These are phyloP conservation scores for Parsonsia alboflavescens DNA, from an alignment of 257 asterid species.

Conservation along the genomic window DNA sequence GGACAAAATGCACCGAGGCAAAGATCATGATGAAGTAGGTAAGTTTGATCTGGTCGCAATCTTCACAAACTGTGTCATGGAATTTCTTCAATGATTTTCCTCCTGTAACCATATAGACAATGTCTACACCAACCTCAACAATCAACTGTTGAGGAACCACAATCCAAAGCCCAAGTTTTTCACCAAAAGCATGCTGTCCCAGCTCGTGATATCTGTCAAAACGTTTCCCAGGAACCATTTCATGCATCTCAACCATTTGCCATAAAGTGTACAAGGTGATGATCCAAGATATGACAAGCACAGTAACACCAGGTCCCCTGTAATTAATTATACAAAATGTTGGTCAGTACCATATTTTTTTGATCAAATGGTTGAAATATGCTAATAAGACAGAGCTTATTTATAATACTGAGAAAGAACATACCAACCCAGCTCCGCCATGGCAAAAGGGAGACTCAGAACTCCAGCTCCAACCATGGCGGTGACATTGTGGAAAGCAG, in stretches of 20 bases:
- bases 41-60: conserved; percentile 51
- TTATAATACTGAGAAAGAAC: background rate
- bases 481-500: conserved; percentile 50
- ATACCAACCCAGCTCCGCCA: conserved; percentile 47
- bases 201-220: conserved; percentile 88
- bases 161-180: conserved; percentile 78
- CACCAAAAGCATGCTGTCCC: conserved; percentile 88
- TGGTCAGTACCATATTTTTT: background rate
- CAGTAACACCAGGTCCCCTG: conserved; percentile 82
- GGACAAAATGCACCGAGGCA: conserved; percentile 88
- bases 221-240: conserved; percentile 90
- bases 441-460: conserved; percentile 45
- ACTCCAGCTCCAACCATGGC: conserved; percentile 57
- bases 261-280: conserved; percentile 74
- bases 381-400: too few relatives aligned
- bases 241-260: conserved; percentile 99
- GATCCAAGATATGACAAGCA: conserved; percentile 73
- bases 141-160: conserved; percentile 86
- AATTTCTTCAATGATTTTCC: conserved; percentile 70
- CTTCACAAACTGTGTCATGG: conserved; percentile 47
- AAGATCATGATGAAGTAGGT: conserved; percentile 81
- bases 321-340: background rate
- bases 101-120: conserved; percentile 92
- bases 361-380: too few relatives aligned
- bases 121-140: conserved; percentile 80